phyloP scores from a whole-genome alignment of 2,329 filamentous ascomycete genomes.

The Colletotrichum abscissum region DNA sequence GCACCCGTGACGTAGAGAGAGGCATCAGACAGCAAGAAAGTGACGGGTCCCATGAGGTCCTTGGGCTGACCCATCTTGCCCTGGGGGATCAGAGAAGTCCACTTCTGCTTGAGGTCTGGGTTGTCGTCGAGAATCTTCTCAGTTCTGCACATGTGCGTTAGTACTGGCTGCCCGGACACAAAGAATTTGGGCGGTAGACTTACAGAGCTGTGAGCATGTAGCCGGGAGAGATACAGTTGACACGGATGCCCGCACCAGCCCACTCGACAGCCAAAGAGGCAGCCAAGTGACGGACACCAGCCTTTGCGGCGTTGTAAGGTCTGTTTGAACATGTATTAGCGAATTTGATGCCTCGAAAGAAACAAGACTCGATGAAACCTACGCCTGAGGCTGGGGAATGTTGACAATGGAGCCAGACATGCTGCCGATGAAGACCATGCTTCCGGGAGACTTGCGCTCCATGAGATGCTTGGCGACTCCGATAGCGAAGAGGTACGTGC shows the following conservation, averaged over 20 bases:
- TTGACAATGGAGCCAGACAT: slow-evolving; percentile 97
- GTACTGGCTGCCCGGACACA: not conserved
- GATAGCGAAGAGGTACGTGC: slow-evolving; percentile 89
- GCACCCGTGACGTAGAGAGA: slow-evolving; percentile 78
- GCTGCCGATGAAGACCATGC: slow-evolving; percentile 94
- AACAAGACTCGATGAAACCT: slow-evolving; percentile 40
- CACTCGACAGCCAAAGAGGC: slow-evolving; percentile 93
- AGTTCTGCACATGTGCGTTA: slow-evolving; percentile 65
- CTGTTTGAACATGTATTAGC: slow-evolving; percentile 43
- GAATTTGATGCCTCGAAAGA: not conserved
- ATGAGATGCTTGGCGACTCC: slow-evolving; percentile 90
- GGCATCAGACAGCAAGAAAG: slow-evolving; percentile 86
- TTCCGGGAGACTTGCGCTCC: slow-evolving; percentile 80
- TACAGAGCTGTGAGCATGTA: slow-evolving; percentile 97
- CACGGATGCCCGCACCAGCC: slow-evolving; percentile 87
- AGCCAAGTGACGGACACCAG: slow-evolving; percentile 89
- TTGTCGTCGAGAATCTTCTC: slow-evolving; percentile 96
- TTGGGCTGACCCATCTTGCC: slow-evolving; percentile 94
- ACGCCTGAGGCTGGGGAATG: slow-evolving; percentile 90
- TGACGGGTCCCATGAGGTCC: slow-evolving; percentile 93
- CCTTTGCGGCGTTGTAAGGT: slow-evolving; percentile 94
- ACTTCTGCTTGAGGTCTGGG: slow-evolving; percentile 88
- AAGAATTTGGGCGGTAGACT: slow-evolving; percentile 49
- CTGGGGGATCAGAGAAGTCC: slow-evolving; percentile 91
- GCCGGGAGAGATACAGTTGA: slow-evolving; percentile 94